These are phyloP conservation scores for Ceratocystis smalleyi DNA, from an alignment of 2,329 filamentous ascomycete species.

Conservation along the genomic window DNA sequence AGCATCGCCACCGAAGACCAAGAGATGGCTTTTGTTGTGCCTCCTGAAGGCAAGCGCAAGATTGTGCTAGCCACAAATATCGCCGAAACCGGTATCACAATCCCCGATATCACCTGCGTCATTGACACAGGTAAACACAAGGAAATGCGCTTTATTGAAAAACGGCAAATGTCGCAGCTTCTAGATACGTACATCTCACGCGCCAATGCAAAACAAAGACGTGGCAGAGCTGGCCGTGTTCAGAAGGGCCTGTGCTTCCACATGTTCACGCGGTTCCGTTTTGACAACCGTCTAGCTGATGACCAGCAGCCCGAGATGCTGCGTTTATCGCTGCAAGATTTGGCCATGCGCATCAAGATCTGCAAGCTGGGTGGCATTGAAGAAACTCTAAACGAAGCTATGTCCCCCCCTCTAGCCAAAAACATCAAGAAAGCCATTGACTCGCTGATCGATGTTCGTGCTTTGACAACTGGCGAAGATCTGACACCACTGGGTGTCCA, in stretches of 20 bases:
- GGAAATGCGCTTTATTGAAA: constrained; percentile 93
- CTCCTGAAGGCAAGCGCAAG: constrained; percentile 68
- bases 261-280: constrained; percentile 77
- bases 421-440: constrained; percentile 90
- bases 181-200: constrained; percentile 91
- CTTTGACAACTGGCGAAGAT: constrained; percentile 65
- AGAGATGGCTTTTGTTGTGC: constrained; percentile 77
- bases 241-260: constrained; percentile 93
- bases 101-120: constrained; percentile 92
- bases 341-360: constrained; percentile 92
- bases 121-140: constrained; percentile 95
- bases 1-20: constrained; percentile 94
- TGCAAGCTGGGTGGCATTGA: constrained; percentile 92
- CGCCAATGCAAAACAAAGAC: constrained; percentile 87
- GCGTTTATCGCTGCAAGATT: constrained; percentile 78
- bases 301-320: constrained; percentile 96
- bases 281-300: constrained; percentile 71
- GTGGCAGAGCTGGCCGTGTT: constrained; percentile 86
- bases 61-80: constrained; percentile 97
- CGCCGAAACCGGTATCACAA: constrained; percentile 95
- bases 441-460: constrained; percentile 81
- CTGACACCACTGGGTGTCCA: constrained; percentile 76
- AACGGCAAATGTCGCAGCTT: constrained; percentile 73
- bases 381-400: constrained; percentile 68
- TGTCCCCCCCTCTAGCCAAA: constrained; percentile 79